Evolutionary conservation across 2,329 filamentous ascomycete species (phyloP).

Genomic region (Fusarium compactum): DNA sequence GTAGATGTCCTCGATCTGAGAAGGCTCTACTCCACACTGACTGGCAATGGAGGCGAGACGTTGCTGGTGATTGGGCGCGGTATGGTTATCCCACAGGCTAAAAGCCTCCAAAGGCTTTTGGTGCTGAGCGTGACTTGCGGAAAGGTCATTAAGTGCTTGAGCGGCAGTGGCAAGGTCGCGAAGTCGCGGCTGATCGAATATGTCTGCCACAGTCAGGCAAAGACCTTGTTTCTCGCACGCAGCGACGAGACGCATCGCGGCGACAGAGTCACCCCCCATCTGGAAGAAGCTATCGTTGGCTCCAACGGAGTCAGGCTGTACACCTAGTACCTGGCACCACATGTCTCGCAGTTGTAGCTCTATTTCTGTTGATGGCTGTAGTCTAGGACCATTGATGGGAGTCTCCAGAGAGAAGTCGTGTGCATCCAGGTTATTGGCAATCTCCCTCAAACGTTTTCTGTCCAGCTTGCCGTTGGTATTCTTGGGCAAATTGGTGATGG

Average conservation of each 20-base stretch:
- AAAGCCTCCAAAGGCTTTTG: slow-evolving; percentile 1
- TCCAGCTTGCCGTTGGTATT: slow-evolving; percentile 3
- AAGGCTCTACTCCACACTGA: slow-evolving; percentile 9
- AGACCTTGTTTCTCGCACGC: slow-evolving; percentile 5
- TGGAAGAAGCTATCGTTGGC: slow-evolving; percentile 62
- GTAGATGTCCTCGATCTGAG: slow-evolving; percentile 29
- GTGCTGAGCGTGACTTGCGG: slow-evolving; percentile 1
- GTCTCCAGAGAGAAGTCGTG: slow-evolving; percentile 26
- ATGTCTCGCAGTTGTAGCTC: slow-evolving; percentile 28
- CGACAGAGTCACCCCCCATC: slow-evolving; percentile 62
- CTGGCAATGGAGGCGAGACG: slow-evolving; percentile 16
- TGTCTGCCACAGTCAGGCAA: slow-evolving; percentile 6
- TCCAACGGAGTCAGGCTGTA: slow-evolving; percentile 52
- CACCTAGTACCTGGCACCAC: slow-evolving; percentile 54
- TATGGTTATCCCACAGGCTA: slow-evolving; percentile 7
- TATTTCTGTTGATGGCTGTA: slow-evolving; percentile 46
- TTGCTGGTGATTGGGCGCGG: slow-evolving; percentile 1
- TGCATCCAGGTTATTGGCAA: slow-evolving; percentile 9
- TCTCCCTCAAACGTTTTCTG: slow-evolving; percentile 2
- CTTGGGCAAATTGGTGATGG: background rate
- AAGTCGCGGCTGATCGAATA: slow-evolving; percentile 31
- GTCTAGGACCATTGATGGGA: slow-evolving; percentile 37
- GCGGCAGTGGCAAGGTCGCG: slow-evolving; percentile 31
- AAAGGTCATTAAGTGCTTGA: slow-evolving; percentile 8
- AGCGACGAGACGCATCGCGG: slow-evolving; percentile 62